These are phyloP conservation scores for Polychaeton citri DNA, from an alignment of 2,329 filamentous ascomycete species.

Conservation along the genomic window DNA sequence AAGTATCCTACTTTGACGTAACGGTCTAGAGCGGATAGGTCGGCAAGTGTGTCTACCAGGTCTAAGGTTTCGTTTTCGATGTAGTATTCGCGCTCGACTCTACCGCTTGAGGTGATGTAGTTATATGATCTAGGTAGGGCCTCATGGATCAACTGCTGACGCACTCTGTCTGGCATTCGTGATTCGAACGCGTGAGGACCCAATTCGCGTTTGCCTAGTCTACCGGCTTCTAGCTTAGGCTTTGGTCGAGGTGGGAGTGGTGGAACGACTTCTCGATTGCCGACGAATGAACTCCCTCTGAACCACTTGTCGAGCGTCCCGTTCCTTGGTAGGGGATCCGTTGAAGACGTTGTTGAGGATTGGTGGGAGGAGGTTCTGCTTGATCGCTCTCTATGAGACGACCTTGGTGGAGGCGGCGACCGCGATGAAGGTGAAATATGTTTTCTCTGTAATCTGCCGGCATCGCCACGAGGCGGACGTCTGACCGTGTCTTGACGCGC, in stretches of 20 bases:
- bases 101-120: constrained; percentile 28
- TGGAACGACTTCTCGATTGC: background rate
- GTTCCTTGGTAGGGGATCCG: background rate
- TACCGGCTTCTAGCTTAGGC: constrained; percentile 4
- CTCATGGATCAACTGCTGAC: constrained; percentile 26
- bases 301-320: background rate
- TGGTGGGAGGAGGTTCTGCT: background rate
- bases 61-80: constrained; percentile 33
- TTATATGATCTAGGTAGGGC: constrained; percentile 26
- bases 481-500: background rate
- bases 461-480: background rate
- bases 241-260: background rate
- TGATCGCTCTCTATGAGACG: background rate
- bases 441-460: no score
- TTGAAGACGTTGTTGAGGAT: background rate
- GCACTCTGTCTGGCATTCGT: constrained; percentile 30
- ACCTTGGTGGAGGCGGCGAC: background rate
- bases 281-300: background rate
- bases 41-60: constrained; percentile 32
- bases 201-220: constrained; percentile 27
- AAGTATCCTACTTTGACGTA: constrained; percentile 60
- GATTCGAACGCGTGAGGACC: constrained; percentile 36
- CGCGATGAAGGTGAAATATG: background rate
- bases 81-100: constrained; percentile 25
- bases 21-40: constrained; percentile 44